Base-by-base conservation (phyloP, 2,329 filamentous ascomycete species). In the Cercospora sesami region DNA sequence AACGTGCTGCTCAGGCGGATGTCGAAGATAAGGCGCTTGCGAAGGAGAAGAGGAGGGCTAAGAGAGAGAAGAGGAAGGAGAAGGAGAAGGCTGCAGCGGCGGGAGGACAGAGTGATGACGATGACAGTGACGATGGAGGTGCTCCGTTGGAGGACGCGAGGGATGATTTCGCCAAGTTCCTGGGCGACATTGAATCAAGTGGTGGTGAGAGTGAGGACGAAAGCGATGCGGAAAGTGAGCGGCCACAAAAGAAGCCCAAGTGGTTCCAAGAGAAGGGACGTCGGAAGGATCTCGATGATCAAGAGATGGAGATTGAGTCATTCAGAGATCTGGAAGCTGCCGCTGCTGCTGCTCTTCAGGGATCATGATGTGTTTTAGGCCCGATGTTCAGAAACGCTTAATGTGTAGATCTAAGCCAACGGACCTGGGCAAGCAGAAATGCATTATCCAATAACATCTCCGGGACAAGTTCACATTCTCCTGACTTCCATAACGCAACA, bases 1-100 rank as follows among this genome's bases (percentile, higher is more conserved):
- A 87, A 73, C 87, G 89, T 71, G 92, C 96, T 31, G 85, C 85
- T 72, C 84, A 87, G 75, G 92, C 90, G 21, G 95, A 99, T 82
- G 80, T 91, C 39, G 87, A 88, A 69, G 95, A 99, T 81, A 97
- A 97, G 83, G 86, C 87, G 72, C 79, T 91, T 14, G 93, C 88
- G 39, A 93, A 90, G 82, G 86, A 91, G 79, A 94, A 93, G 86
- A 89, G 86, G 78, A 85, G 86, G 74, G 91, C 91, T 80, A 95
- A 93, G 85, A 84, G 86, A 68, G 87, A 90, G 74, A 93, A 90
- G 82, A 83, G 86, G 71, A 94, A 91, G 82, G 87, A 87, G 53
- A 82, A 89, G 74, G 89, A 90, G 78, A 80, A 81, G 55, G 83
- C 84, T 72, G 85, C 87, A 76, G 73, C 69, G 16, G 74, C 70